Evolutionary conservation across 495 filamentous ascomycete genomes (phyloP).

Genomic region (Aspergillus sclerotiicarbonarius): DNA sequence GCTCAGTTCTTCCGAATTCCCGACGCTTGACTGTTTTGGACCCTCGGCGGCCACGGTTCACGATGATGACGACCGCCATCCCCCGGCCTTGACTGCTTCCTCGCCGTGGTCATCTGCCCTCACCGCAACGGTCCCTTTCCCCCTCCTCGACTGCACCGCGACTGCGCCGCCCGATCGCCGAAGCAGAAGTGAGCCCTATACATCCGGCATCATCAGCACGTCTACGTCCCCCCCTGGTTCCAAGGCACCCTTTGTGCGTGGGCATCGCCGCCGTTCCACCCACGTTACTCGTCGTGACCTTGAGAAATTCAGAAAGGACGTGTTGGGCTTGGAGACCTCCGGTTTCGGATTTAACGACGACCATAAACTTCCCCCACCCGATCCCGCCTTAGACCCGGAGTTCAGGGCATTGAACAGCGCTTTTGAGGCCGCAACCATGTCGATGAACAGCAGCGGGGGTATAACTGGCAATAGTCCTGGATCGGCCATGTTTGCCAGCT

Average conservation of each 20-base stretch:
- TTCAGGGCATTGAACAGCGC: slow-evolving; percentile 38
- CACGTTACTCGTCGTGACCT: slow-evolving; percentile 46
- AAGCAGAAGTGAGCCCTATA: slow-evolving; percentile 15
- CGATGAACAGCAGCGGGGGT: slow-evolving; percentile 34
- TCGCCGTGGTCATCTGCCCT: slow-evolving; percentile 1
- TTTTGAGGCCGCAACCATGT: slow-evolving; percentile 35
- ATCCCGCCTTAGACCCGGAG: slow-evolving; percentile 32
- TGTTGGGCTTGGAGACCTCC: slow-evolving; percentile 38
- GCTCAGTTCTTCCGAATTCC: slow-evolving; percentile 21
- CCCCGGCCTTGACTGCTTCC: neutral
- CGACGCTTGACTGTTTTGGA: slow-evolving; percentile 27
- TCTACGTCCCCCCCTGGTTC: slow-evolving; percentile 32
- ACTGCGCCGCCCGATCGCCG: neutral
- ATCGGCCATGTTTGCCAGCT: slow-evolving; percentile 34
- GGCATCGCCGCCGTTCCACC: slow-evolving; percentile 48
- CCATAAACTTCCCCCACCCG: slow-evolving; percentile 22
- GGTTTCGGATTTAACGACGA: slow-evolving; percentile 34
- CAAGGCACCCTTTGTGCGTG: slow-evolving; percentile 43
- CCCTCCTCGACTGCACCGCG: neutral
- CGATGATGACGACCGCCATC: slow-evolving; percentile 9
- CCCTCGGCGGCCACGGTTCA: neutral
- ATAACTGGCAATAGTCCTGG: slow-evolving; percentile 32
- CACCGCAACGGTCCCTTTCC: slow-evolving; percentile 1
- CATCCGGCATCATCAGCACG: slow-evolving; percentile 40
- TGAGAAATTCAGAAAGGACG: slow-evolving; percentile 44